Conservation (phyloP, 192 early-diverging fungal genomes). For the Backusella luteola region DNA sequence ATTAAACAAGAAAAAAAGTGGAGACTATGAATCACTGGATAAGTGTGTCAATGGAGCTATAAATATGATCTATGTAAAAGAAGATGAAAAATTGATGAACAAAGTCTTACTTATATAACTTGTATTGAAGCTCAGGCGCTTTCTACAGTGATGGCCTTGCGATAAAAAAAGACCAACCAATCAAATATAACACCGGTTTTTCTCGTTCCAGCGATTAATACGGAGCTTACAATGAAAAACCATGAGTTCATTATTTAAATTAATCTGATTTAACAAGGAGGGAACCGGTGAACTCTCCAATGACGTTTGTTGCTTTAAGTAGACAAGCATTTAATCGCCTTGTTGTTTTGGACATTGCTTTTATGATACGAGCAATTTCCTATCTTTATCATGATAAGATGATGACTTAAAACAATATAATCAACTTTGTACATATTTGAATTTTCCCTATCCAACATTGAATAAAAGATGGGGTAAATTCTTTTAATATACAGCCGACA, state of each 20-base stretch:
- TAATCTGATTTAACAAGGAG: slow-evolving; percentile 1
- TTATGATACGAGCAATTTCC: background rate
- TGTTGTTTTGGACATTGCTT: background rate
- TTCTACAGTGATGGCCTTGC: background rate
- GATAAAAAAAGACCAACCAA: background rate
- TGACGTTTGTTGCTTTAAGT: background rate
- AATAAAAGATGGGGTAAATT: slow-evolving; percentile 1
- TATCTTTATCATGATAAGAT: background rate
- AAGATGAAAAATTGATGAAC: background rate
- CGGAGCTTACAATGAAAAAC: slow-evolving; percentile 6
- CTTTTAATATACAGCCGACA: background rate
- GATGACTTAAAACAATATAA: background rate
- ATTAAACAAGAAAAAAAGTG: background rate
- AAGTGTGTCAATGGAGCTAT: background rate
- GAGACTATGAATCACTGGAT: background rate
- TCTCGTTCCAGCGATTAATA: background rate
- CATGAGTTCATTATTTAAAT: slow-evolving; percentile 2
- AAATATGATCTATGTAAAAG: background rate
- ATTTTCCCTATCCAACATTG: background rate
- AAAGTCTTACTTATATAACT: background rate
- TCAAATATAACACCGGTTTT: slow-evolving; percentile 1
- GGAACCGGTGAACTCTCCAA: background rate
- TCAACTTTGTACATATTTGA: background rate
- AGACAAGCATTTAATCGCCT: background rate
- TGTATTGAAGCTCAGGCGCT: background rate